phyloP scores from a whole-genome alignment of 495 filamentous ascomycete species.

The Xylaria bambusicola region DNA sequence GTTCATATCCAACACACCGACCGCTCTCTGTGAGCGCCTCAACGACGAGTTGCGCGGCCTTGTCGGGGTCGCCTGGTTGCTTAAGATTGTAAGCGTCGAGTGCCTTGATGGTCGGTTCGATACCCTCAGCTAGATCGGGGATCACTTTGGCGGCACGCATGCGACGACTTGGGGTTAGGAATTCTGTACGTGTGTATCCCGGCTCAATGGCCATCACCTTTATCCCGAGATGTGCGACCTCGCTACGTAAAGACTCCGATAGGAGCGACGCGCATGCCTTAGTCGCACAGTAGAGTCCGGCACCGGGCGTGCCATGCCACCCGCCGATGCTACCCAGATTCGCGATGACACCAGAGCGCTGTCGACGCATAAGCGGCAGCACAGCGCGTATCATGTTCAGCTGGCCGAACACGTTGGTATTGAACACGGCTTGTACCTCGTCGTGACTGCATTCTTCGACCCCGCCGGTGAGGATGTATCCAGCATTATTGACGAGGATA shows the following conservation, averaged over 20 bases:
- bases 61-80: no score
- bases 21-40: no score
- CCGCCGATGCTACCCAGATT: conserved; percentile 52
- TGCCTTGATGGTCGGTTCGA: no score
- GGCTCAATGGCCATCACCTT: conserved; percentile 49
- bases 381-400: conserved; percentile 29
- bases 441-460: conserved; percentile 45
- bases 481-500: conserved; percentile 42
- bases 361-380: conserved; percentile 45
- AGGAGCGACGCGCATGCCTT: conserved; percentile 50
- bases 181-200: conserved; percentile 52
- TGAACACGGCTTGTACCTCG: conserved; percentile 42
- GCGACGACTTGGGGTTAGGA: no score
- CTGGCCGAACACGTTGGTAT: conserved; percentile 53
- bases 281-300: conserved; percentile 51
- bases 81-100: no score
- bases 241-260: conserved; percentile 46
- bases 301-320: conserved; percentile 35
- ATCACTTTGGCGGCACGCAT: no score
- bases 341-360: conserved; percentile 43
- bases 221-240: conserved; percentile 47
- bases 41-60: no score
- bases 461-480: conserved; percentile 40
- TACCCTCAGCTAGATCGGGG: no score
- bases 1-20: no score